Conservation (phyloP, 2,329 filamentous ascomycete species). For the Paecilomyces niveus region DNA sequence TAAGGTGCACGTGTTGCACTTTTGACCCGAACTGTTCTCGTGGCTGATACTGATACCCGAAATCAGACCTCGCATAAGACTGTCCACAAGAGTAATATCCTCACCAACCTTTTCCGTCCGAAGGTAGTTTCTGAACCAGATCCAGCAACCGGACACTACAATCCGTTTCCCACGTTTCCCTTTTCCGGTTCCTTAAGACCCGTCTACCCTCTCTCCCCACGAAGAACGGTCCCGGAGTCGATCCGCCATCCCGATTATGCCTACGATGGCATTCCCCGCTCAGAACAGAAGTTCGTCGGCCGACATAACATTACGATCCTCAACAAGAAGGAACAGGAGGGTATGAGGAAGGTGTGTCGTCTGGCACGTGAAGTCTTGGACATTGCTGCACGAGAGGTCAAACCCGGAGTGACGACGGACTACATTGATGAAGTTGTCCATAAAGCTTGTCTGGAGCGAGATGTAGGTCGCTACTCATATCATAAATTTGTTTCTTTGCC, state of each 20-base stretch:
- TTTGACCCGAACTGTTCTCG: background rate
- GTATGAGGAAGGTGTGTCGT: slow-evolving; percentile 86
- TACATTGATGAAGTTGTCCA: slow-evolving; percentile 93
- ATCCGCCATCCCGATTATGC: slow-evolving; percentile 86
- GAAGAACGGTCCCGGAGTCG: slow-evolving; percentile 65
- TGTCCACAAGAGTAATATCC: slow-evolving; percentile 68
- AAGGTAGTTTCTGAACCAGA: slow-evolving; percentile 85
- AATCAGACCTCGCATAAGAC: slow-evolving; percentile 71
- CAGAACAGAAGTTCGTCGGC: slow-evolving; percentile 57
- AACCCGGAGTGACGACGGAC: slow-evolving; percentile 92
- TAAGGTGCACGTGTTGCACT: slow-evolving; percentile 13
- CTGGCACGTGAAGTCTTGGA: slow-evolving; percentile 87
- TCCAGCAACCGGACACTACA: slow-evolving; percentile 82
- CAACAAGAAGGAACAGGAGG: slow-evolving; percentile 71
- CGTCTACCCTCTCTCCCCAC: slow-evolving; percentile 73
- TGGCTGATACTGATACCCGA: slow-evolving; percentile 8
- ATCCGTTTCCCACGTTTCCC: slow-evolving; percentile 82
- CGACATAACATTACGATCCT: slow-evolving; percentile 78
- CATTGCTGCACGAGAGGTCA: slow-evolving; percentile 73
- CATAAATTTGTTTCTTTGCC: background rate
- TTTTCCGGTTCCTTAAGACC: slow-evolving; percentile 79
- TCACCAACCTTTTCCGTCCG: slow-evolving; percentile 67
- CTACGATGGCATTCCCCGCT: slow-evolving; percentile 66
- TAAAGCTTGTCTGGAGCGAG: slow-evolving; percentile 85
- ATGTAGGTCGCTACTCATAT: slow-evolving; percentile 53